A percentile compares a stretch with the other conserved stretches of the same genome.
phyloP scores from a whole-genome alignment of 805 yeast species.

The Clavispora fructus region DNA sequence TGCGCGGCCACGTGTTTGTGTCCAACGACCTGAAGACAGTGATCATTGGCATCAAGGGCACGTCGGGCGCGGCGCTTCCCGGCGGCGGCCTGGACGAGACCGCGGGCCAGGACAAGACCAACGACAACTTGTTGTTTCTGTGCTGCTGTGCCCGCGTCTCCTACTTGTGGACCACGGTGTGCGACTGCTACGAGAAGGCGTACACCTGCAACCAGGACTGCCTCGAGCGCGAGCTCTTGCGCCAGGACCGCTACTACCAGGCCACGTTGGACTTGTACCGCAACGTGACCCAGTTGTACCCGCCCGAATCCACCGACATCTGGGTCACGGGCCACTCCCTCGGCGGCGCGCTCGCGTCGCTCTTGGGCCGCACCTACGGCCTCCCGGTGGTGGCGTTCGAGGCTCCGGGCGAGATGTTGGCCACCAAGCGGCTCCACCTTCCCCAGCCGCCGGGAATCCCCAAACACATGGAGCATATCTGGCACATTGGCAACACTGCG shows the following conservation, averaged over 20 bases:
- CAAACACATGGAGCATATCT: conserved; percentile 68
- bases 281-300: conserved; percentile 63
- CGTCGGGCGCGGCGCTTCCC: conserved; percentile 69
- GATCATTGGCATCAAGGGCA: conserved; percentile 83
- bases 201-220: conserved; percentile 89
- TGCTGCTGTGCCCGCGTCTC: conserved; percentile 95
- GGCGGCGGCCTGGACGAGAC: conserved; percentile 59
- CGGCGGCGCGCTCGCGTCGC: conserved; percentile 81
- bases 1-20: conserved; percentile 87
- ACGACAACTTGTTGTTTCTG: conserved; percentile 84
- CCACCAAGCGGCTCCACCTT: conserved; percentile 77
- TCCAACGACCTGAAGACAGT: conserved; percentile 52
- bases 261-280: conserved; percentile 74
- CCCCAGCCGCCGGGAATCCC: conserved; percentile 94
- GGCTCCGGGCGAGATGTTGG: conserved; percentile 87
- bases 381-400: conserved; percentile 86
- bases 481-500: conserved; percentile 96
- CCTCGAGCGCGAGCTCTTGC: conserved; percentile 66
- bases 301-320: conserved; percentile 53
- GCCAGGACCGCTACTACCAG: conserved; percentile 76
- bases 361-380: conserved; percentile 86
- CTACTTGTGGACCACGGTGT: conserved; percentile 89
- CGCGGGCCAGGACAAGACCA: conserved; percentile 69
- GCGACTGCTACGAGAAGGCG: conserved; percentile 82
- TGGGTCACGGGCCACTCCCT: conserved; percentile 96